Conservation (phyloP, 2,329 filamentous ascomycete genomes). For the Nothophaeocryptopus gaeumannii region DNA sequence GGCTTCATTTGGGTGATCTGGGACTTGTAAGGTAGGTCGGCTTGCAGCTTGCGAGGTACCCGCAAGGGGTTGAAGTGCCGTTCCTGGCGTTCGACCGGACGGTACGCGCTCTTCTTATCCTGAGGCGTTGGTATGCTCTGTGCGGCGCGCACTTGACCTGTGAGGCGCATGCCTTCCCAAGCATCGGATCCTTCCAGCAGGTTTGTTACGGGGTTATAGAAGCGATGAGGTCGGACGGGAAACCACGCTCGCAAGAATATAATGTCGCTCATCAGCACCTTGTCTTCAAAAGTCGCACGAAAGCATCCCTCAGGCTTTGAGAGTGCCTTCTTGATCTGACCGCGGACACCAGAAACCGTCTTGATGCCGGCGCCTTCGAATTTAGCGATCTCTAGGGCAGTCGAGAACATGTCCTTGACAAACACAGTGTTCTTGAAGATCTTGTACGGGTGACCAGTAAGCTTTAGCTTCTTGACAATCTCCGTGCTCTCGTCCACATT, state of each 20-base stretch:
- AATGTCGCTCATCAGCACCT: conserved; percentile 93
- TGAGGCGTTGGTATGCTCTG: conserved; percentile 73
- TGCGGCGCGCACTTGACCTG: conserved; percentile 81
- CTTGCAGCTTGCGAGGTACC: conserved; percentile 75
- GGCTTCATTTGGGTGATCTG: conserved; percentile 81
- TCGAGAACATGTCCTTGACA: conserved; percentile 97
- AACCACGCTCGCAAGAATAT: conserved; percentile 97
- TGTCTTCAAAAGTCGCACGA: conserved; percentile 97
- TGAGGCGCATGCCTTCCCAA: conserved; percentile 92
- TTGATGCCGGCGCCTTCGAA: conserved; percentile 95
- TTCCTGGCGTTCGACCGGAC: conserved; percentile 53
- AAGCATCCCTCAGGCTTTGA: conserved; percentile 93
- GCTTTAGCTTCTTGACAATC: conserved; percentile 98
- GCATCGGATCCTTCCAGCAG: conserved; percentile 62
- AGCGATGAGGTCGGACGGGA: conserved; percentile 88
- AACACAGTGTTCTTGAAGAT: conserved; percentile 99
- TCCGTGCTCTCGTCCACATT: conserved; percentile 94
- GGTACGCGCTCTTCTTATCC: conserved; percentile 82
- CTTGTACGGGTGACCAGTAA: conserved; percentile 90
- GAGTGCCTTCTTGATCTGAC: conserved; percentile 94
- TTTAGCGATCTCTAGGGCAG: conserved; percentile 90
- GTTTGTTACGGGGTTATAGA: conserved; percentile 96
- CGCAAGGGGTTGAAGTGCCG: conserved; percentile 60
- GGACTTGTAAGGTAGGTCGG: conserved; percentile 85
- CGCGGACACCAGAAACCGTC: conserved; percentile 90